Evolutionary conservation across 1,284 basidiomycete species (phyloP), one percentile per base, ranked within the genome.

Genomic region (Meira nashicola): DNA sequence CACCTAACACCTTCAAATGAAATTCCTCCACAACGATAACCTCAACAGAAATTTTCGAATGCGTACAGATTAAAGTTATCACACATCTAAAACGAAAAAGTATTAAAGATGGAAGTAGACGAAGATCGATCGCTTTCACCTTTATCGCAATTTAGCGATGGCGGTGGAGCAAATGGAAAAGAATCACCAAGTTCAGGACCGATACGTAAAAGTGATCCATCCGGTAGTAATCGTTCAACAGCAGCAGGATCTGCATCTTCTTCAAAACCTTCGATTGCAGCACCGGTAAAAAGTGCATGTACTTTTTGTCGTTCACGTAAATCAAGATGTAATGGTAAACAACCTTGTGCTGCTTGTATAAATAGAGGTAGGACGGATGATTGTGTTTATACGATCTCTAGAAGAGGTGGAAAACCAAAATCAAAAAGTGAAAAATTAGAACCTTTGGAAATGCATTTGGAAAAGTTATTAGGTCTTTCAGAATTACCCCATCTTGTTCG

Each of bases 391-490:
- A 74, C 72, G 1, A 59, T 73, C 38, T 72, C 70, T 8, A 58
- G 72, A 43, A 66, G 72, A 28, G 72, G 72, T 21, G 72, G 70
- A 39, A 72, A 73, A 59, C 72, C 70, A n/a, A 74, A 74, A 43
- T 64, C 66, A 10, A 74, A 74, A 55, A 17, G 21, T 9, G 58
- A 57, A 25, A 46, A 37, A 6, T 7, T 55, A 2, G 61, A 59
- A 14, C 64, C 68, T 23, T 41, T 73, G 37, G 68, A 73, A 55
- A 55, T 38, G 48, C 70, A 73, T 57, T 59, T 73, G 49, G 61
- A 65, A 60, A 63, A 67, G 64, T 64, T 73, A 49, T 70, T 73
- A 43, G 62, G 56, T 47, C 62, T 73, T 44, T 69, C 70, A 9
- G 66, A 71, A 38, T 59, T 73, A 57, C 68, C 70, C 33, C 64